phyloP scores from a whole-genome alignment of 2,329 filamentous ascomycete species.

The Keithomyces neogunnii region DNA sequence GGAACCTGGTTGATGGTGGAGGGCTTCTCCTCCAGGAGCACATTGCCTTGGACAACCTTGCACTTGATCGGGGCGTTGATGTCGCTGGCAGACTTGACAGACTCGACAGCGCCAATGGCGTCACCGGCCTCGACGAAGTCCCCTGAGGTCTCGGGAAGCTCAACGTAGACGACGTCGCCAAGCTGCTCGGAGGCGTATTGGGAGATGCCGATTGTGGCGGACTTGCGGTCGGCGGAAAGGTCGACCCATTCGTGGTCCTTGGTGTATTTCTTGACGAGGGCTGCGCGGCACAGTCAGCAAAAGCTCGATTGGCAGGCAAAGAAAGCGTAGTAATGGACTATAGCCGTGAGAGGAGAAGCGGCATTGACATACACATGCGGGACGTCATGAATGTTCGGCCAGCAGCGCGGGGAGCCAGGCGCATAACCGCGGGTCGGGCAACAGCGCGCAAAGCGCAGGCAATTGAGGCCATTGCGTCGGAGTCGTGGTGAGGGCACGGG shows the following conservation, averaged over 20 bases:
- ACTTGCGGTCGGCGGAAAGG: slow-evolving; percentile 71
- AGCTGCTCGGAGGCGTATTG: slow-evolving; percentile 86
- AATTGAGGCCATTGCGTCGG: slow-evolving; percentile 50
- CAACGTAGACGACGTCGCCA: slow-evolving; percentile 94
- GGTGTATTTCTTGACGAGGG: slow-evolving; percentile 74
- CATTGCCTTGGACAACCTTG: slow-evolving; percentile 67
- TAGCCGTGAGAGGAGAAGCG: too few relatives aligned
- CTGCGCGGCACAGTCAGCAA: slow-evolving; percentile 28
- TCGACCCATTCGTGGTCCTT: slow-evolving; percentile 99
- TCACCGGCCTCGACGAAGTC: slow-evolving; percentile 68
- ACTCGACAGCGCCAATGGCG: slow-evolving; percentile 89
- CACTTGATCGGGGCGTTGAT: slow-evolving; percentile 85
- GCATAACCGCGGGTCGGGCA: slow-evolving; percentile 36
- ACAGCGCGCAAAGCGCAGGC: slow-evolving; percentile 41
- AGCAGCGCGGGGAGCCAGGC: slow-evolving; percentile 27
- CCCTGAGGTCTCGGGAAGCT: slow-evolving; percentile 65
- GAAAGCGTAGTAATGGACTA: not conserved
- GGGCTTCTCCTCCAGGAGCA: slow-evolving; percentile 72
- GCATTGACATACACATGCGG: slow-evolving; percentile 23
- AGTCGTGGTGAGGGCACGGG: not conserved
- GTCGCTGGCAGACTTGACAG: slow-evolving; percentile 96
- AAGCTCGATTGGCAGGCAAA: not conserved
- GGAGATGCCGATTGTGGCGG: slow-evolving; percentile 77
- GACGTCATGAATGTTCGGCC: slow-evolving; percentile 35
- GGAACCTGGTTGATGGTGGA: slow-evolving; percentile 81